phyloP scores from a whole-genome alignment of 1,139 yeast species.

The Pichia sp. region DNA sequence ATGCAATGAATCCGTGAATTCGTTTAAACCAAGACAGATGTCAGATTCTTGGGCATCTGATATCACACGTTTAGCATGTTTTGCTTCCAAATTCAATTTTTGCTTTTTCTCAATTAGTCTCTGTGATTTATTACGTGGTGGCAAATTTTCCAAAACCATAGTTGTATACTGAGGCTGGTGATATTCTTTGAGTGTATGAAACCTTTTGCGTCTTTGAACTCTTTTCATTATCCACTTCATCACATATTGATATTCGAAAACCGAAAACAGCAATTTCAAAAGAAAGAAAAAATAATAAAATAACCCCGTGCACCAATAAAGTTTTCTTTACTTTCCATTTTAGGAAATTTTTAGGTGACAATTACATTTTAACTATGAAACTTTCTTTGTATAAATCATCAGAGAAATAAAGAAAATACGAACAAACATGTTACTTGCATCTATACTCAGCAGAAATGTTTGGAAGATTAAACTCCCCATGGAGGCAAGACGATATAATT shows the following conservation, averaged over 20 bases:
- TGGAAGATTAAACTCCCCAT: not conserved
- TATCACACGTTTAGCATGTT: conserved; percentile 10
- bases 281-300: not conserved
- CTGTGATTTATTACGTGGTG: conserved; percentile 46
- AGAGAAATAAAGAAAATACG: too few relatives aligned
- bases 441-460: too few relatives aligned
- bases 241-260: not conserved
- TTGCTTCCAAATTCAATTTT: conserved; percentile 16
- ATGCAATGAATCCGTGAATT: conserved; percentile 83
- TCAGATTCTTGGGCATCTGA: conserved; percentile 27
- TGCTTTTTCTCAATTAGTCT: conserved; percentile 35
- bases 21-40: conserved; percentile 81
- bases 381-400: too few relatives aligned
- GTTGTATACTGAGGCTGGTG: not conserved
- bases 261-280: not conserved
- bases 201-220: too few relatives aligned
- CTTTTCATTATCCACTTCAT: too few relatives aligned
- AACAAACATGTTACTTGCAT: too few relatives aligned
- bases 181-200: too few relatives aligned
- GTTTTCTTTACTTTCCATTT: not conserved
- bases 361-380: not conserved
- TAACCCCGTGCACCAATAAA: not conserved
- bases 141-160: conserved; percentile 35
- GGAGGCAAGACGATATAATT: too few relatives aligned
- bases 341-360: not conserved